A percentile compares a stretch with the other conserved stretches of the same genome.
Evolutionary conservation across 345 rosid species (phyloP).

Genomic region (Bruguiera sexangula): DNA sequence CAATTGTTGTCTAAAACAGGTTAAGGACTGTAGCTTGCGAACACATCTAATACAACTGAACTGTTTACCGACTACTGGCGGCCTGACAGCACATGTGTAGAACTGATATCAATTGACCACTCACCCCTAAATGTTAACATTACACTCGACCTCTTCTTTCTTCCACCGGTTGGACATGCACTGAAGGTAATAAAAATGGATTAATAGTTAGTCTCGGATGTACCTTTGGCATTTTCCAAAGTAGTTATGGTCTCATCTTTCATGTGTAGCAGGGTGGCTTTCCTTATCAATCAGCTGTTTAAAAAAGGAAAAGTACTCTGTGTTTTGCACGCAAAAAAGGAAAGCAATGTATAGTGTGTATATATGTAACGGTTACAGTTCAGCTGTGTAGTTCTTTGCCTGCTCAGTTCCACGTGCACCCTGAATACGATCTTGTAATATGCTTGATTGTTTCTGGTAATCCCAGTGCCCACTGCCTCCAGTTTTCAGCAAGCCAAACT

Average conservation of each 20-base stretch:
- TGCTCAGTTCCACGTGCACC: neutral
- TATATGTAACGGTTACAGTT: constrained; percentile 26
- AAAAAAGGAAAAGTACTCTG: constrained; percentile 6
- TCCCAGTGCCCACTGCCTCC: neutral
- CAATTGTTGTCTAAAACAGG: constrained; percentile 39
- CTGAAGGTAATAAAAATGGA: constrained; percentile 33
- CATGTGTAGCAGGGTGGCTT: constrained; percentile 15
- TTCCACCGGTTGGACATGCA: constrained; percentile 33
- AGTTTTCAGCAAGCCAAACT: neutral
- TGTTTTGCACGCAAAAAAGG: constrained; percentile 25
- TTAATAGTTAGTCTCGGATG: constrained; percentile 32
- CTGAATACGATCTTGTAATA: constrained; percentile 15
- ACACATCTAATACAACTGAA: constrained; percentile 76
- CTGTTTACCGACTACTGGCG: constrained; percentile 43
- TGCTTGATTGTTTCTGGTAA: neutral
- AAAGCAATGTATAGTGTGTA: constrained; percentile 35
- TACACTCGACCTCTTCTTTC: constrained; percentile 38
- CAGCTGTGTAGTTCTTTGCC: constrained; percentile 17
- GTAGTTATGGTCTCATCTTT: constrained; percentile 26
- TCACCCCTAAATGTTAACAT: constrained; percentile 57
- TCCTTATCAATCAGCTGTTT: constrained; percentile 33
- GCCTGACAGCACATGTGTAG: constrained; percentile 70
- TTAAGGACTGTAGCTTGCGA: constrained; percentile 79
- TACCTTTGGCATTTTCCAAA: constrained; percentile 26
- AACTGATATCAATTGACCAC: constrained; percentile 66